Conservation (phyloP, 2,329 filamentous ascomycete genomes). For the Aspergillus texensis region DNA sequence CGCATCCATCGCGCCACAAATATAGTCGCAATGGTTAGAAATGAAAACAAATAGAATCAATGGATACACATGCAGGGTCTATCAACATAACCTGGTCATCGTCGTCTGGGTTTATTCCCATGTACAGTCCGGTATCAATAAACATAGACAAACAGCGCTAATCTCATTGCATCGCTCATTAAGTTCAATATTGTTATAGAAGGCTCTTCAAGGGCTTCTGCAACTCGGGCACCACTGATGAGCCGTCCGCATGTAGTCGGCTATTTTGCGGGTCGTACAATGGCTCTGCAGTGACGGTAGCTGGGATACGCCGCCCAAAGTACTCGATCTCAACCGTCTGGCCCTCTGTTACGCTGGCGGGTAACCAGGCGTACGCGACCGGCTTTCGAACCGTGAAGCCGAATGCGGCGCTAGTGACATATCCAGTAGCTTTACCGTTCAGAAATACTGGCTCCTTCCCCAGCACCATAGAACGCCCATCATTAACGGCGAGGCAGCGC, state of each 20-base stretch:
- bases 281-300: conserved; percentile 57
- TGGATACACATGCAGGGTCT: not conserved
- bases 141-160: not conserved
- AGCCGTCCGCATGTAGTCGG: conserved; percentile 32
- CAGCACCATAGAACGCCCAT: conserved; percentile 59
- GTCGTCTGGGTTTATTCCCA: not conserved
- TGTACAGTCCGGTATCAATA: not conserved
- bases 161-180: not conserved
- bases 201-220: conserved; percentile 17
- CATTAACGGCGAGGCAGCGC: conserved; percentile 58
- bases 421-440: conserved; percentile 53
- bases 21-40: not conserved
- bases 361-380: conserved; percentile 62
- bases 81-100: not conserved
- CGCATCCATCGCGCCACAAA: not conserved
- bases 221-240: conserved; percentile 9
- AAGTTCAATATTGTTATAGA: conserved; percentile 5
- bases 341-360: conserved; percentile 50
- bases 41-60: not conserved
- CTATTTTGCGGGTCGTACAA: conserved; percentile 49
- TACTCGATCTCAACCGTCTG: conserved; percentile 62
- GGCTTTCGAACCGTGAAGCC: conserved; percentile 63
- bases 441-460: conserved; percentile 65
- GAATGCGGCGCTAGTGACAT: conserved; percentile 64
- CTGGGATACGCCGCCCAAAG: conserved; percentile 58